These are phyloP conservation scores for Boletus subparvulus DNA, from an alignment of 768 basidiomycete genomes.

Conservation along the genomic window DNA sequence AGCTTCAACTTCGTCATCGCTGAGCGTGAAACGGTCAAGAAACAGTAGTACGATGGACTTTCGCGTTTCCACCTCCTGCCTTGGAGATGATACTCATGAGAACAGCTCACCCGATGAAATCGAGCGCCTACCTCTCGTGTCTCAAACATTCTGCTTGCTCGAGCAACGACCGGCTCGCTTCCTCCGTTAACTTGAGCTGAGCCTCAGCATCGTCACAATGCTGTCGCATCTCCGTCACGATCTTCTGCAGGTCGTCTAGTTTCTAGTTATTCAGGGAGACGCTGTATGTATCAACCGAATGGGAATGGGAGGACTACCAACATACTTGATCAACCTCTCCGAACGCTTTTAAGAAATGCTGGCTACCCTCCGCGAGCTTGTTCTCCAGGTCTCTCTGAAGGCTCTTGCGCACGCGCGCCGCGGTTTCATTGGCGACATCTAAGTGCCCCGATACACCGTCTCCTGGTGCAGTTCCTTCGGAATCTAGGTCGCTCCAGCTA, in stretches of 20 bases:
- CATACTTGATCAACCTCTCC: slow-evolving; percentile 88
- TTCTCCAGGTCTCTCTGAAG: slow-evolving; percentile 83
- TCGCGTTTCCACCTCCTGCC: slow-evolving; percentile 67
- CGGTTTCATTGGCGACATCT: slow-evolving; percentile 56
- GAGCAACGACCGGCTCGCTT: slow-evolving; percentile 73
- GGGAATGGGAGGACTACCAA: not conserved
- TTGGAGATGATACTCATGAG: slow-evolving; percentile 26
- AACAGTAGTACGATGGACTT: slow-evolving; percentile 78
- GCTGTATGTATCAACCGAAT: not conserved
- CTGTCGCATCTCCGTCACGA: slow-evolving; percentile 75
- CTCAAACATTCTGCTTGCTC: slow-evolving; percentile 79
- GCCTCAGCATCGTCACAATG: slow-evolving; percentile 83
- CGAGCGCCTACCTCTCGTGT: slow-evolving; percentile 58
- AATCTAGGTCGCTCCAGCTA: slow-evolving; percentile 25
- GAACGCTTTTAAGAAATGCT: slow-evolving; percentile 79
- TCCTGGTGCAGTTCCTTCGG: slow-evolving; percentile 8
- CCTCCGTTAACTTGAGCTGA: slow-evolving; percentile 71
- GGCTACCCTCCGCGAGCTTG: slow-evolving; percentile 78
- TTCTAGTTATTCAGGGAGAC: slow-evolving; percentile 50
- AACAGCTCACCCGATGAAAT: not conserved
- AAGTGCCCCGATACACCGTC: slow-evolving; percentile 17
- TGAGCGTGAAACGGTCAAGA: slow-evolving; percentile 82
- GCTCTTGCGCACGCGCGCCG: slow-evolving; percentile 72
- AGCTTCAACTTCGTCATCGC: slow-evolving; percentile 65
- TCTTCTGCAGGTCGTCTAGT: slow-evolving; percentile 73